Percentiles rank a stretch among this genome's conserved stretches.
Evolutionary conservation across 1,284 basidiomycete species (phyloP).

Genomic region (Cronartium quercuum): DNA sequence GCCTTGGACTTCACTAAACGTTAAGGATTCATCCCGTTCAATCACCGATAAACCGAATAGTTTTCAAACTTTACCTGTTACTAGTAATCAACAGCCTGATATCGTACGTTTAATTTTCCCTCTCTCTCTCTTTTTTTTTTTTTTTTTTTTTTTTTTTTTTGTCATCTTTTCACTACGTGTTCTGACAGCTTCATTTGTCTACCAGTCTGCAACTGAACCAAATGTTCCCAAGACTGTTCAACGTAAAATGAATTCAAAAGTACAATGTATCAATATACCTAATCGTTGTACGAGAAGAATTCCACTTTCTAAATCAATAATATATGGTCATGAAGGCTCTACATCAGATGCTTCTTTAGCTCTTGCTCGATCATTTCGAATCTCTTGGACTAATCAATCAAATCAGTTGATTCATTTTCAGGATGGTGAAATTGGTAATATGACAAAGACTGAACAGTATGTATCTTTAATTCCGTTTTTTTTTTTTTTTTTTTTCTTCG

Average conservation of each 20-base stretch:
- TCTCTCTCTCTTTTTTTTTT: neutral
- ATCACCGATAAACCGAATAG: too few species aligned
- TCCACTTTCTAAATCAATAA: slow-evolving; percentile 55
- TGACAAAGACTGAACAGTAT: slow-evolving; percentile 11
- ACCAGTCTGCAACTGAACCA: neutral
- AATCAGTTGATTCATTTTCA: slow-evolving; percentile 18
- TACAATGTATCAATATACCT: neutral
- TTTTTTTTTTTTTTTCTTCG: neutral
- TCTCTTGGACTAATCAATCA: slow-evolving; percentile 81
- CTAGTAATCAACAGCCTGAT: neutral
- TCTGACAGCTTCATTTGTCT: too few species aligned
- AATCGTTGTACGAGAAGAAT: slow-evolving; percentile 51
- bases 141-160: too few species aligned
- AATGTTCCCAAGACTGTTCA: neutral
- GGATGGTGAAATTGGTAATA: slow-evolving; percentile 32
- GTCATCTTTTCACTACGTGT: too few species aligned
- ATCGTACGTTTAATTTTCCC: neutral
- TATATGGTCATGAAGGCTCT: slow-evolving; percentile 61
- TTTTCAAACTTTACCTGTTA: too few species aligned
- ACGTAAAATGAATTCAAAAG: neutral
- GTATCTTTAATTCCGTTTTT: neutral
- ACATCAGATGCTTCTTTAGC: slow-evolving; percentile 74
- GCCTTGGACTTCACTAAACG: too few species aligned
- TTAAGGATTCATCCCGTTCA: too few species aligned
- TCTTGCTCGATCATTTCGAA: slow-evolving; percentile 80